Conservation (phyloP, 1,139 yeast genomes). For the Magnusiomyces sp. region DNA sequence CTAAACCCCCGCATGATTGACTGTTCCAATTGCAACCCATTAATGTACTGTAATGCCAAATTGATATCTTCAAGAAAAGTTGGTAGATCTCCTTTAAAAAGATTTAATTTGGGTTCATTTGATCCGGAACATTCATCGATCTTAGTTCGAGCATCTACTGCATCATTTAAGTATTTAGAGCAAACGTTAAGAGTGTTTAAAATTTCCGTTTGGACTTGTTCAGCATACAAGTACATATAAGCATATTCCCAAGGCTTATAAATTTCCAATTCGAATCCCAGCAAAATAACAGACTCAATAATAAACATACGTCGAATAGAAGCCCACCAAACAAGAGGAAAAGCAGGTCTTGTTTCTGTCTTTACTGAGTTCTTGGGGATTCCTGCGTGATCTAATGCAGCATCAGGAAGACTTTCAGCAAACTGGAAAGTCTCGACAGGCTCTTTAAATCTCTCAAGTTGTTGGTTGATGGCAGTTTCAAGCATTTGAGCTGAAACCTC, state of each 20-base stretch:
- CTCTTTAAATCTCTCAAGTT: slow-evolving; percentile 1
- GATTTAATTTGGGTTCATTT: not conserved
- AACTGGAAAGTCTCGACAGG: slow-evolving; percentile 1
- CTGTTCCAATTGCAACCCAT: not conserved
- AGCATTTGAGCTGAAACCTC: slow-evolving; percentile 86
- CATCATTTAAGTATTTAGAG: too few relatives aligned
- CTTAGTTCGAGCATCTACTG: too few relatives aligned
- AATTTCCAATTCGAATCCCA: slow-evolving; percentile 70
- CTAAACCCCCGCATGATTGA: slow-evolving; percentile 25
- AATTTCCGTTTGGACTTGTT: slow-evolving; percentile 17
- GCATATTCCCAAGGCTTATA: slow-evolving; percentile 66
- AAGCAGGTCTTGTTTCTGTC: slow-evolving; percentile 25
- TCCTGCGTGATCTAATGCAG: not conserved
- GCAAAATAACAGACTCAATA: slow-evolving; percentile 64
- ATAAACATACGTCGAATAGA: slow-evolving; percentile 54
- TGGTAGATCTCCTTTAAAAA: slow-evolving; percentile 2
- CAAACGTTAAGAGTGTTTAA: not conserved
- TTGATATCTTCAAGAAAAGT: slow-evolving; percentile 1
- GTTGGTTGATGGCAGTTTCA: slow-evolving; percentile 83
- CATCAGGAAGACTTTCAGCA: not conserved
- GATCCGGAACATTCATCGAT: too few relatives aligned
- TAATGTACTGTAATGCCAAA: not conserved
- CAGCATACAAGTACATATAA: slow-evolving; percentile 60
- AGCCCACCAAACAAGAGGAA: slow-evolving; percentile 62
- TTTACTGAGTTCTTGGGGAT: not conserved